phyloP scores from a whole-genome alignment of 768 basidiomycete species.

The Sarcodon aspratus region DNA sequence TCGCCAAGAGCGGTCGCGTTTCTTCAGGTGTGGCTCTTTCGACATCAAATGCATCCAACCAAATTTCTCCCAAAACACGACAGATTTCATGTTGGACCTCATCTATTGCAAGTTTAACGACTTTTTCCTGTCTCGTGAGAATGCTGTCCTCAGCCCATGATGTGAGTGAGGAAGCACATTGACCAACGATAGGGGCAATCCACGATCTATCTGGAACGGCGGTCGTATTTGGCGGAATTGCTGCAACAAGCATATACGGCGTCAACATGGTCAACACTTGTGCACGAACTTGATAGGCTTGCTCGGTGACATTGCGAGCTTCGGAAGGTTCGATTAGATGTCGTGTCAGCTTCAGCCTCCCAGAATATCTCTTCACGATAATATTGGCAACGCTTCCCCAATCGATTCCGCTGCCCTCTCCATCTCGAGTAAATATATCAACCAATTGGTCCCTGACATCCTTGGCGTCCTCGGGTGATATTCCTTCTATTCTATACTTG shows the following conservation, averaged over 20 bases:
- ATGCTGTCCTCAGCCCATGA: not conserved
- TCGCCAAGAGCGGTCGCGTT: constrained; percentile 4
- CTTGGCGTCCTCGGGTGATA: constrained; percentile 11
- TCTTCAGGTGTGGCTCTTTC: constrained; percentile 2
- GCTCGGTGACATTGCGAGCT: constrained; percentile 1
- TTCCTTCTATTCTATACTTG: not conserved
- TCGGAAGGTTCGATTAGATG: constrained; percentile 17
- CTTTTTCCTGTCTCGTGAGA: constrained; percentile 1
- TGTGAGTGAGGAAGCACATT: constrained; percentile 1
- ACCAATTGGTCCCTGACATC: constrained; percentile 14
- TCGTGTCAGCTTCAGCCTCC: constrained; percentile 17
- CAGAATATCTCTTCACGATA: constrained; percentile 15
- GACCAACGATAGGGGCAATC: not conserved
- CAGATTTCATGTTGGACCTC: constrained; percentile 2
- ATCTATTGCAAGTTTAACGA: not conserved
- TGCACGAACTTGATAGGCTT: constrained; percentile 3
- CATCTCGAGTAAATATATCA: constrained; percentile 6
- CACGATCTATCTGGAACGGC: not conserved
- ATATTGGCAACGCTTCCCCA: constrained; percentile 26
- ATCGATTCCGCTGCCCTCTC: constrained; percentile 18
- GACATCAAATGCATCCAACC: constrained; percentile 26
- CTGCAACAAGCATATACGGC: constrained; percentile 14
- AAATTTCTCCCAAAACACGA: constrained; percentile 18
- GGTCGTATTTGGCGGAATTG: not conserved
- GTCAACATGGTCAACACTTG: constrained; percentile 18